Evolutionary conservation across 345 rosid species (phyloP), one percentile per base, ranked within the genome.

Genomic region (Punica granatum): DNA sequence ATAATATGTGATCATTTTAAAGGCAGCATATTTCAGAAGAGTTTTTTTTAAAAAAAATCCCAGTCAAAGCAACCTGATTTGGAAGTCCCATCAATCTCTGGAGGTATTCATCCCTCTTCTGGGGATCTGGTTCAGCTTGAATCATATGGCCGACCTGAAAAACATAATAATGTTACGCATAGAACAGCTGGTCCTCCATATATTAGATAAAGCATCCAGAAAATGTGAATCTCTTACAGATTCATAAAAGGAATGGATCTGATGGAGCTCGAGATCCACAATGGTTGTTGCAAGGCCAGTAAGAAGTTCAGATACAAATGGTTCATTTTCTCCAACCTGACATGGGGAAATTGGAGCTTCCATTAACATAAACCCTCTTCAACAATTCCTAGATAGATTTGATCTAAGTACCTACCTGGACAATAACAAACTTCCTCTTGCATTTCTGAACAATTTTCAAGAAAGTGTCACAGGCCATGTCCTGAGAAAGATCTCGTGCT

Each of bases 401-500:
- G 26, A 15, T 3, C 1, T 3, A 25, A 56, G 32, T 13, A 25
- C 35, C 70, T 73, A 90, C 99, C 98, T 95, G 99, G 32, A 88
- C 76, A 65, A 90, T 85, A 53, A 95, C 99, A 77, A 95, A 90
- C 73, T 95, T 92, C 53, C 98, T 87, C 83, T 87, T 95, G 88
- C 99, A 95, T 78, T 95, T 95, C 82, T 90, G 98, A 78, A 95
- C 99, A 78, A 95, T 95, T 84, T 95, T 95, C 80, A 95, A 86
- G 80, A 95, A 95, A 25, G 99, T 95, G 73, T 95, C 99, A 59
- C 99, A 95, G 44, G 98, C 99, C 99, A 95, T 95, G 73, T 95
- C 98, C 99, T 95, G 90, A 62, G 63, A 72, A 41, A 69, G 10
- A 25, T 13, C 21, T 54, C 65, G 12, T 37, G 43, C 31, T 28